A percentile compares a stretch with the other conserved stretches of the same genome.
Evolutionary conservation across 805 yeast genomes (phyloP).

Genomic region (Spathaspora girioi): DNA sequence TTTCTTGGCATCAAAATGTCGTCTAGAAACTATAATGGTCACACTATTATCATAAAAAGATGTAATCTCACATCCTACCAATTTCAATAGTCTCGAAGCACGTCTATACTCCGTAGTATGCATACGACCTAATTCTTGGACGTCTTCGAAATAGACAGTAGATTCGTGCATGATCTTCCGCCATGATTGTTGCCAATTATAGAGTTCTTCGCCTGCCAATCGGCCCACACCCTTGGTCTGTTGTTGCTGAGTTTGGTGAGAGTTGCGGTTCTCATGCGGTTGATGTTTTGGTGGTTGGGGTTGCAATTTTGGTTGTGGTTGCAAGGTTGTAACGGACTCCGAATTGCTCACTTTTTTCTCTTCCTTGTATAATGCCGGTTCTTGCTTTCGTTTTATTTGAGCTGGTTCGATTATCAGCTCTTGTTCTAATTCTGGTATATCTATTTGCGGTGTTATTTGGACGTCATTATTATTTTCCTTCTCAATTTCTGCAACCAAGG

Average conservation of each 20-base stretch:
- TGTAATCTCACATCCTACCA: constrained; percentile 45
- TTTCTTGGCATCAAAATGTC: constrained; percentile 41
- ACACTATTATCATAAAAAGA: constrained; percentile 50
- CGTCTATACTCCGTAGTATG: constrained; percentile 38
- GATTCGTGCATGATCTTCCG: constrained; percentile 55
- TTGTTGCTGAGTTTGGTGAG: background rate
- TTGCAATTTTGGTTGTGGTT: background rate
- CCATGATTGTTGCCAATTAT: constrained; percentile 67
- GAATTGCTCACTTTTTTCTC: background rate
- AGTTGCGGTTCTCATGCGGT: constrained; percentile 1
- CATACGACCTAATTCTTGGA: constrained; percentile 32
- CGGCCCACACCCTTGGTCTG: constrained; percentile 16
- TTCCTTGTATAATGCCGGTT: background rate
- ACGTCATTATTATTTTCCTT: background rate
- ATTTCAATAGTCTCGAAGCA: constrained; percentile 42
- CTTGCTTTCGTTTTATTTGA: background rate
- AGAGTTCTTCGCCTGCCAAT: constrained; percentile 44
- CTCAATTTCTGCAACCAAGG: background rate
- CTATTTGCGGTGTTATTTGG: background rate
- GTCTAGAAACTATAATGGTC: constrained; percentile 75
- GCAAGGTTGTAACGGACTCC: background rate
- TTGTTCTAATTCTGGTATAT: background rate
- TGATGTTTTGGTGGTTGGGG: background rate
- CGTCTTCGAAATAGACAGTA: constrained; percentile 59
- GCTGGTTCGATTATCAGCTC: background rate